A percentile compares a stretch with the other conserved stretches of the same genome.
These are phyloP conservation scores for Begonia loranthoides DNA, from an alignment of 306 rosid species.

Conservation along the genomic window DNA sequence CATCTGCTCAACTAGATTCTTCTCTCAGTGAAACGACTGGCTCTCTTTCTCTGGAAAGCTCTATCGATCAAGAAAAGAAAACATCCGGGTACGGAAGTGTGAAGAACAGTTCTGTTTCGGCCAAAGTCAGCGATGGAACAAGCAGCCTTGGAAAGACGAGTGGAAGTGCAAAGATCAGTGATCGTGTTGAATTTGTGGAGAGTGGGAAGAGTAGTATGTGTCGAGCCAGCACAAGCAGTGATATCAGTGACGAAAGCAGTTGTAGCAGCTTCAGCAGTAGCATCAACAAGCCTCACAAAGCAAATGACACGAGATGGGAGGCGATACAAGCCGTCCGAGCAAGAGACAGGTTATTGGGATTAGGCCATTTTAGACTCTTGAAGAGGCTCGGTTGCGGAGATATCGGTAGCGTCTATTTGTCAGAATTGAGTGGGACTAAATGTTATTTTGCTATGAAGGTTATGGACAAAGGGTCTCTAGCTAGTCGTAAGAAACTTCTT, in stretches of 20 bases:
- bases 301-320: conserved; percentile 98
- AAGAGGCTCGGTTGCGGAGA: conserved; percentile 98
- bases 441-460: conserved; percentile 97
- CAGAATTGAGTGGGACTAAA: conserved; percentile 92
- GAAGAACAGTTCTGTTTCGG: conserved; percentile 69
- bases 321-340: conserved; percentile 83
- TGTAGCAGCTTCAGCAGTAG: conserved; percentile 96
- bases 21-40: conserved; percentile 39
- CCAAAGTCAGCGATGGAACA: conserved; percentile 76
- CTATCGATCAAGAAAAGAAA: conserved; percentile 63
- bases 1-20: conserved; percentile 26
- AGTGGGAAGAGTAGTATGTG: conserved; percentile 95
- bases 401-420: conserved; percentile 94
- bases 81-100: conserved; percentile 70
- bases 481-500: conserved; percentile 85
- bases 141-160: conserved; percentile 83
- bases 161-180: conserved; percentile 88
- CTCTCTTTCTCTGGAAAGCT: conserved; percentile 29
- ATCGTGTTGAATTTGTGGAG: conserved; percentile 71
- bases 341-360: conserved; percentile 73
- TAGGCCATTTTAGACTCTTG: conserved; percentile 75
- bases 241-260: conserved; percentile 88
- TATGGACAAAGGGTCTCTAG: conserved; percentile 96
- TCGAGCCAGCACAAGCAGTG: conserved; percentile 97
- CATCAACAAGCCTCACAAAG: conserved; percentile 90